Conservation (phyloP, 106 monocot genomes). For the Dioscorea alata region DNA sequence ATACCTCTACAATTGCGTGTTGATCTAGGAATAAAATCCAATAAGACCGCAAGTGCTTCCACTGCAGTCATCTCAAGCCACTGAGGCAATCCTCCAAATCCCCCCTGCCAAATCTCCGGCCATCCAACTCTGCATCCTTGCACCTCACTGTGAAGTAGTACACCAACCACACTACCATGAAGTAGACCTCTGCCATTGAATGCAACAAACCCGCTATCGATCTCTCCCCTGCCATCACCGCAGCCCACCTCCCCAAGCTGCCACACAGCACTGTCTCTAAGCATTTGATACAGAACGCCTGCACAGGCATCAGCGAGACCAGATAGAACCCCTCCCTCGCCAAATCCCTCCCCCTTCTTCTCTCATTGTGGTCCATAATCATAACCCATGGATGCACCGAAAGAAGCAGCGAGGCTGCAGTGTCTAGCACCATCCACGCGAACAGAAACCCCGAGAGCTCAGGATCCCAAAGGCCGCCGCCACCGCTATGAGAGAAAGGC, state of each 20-base stretch:
- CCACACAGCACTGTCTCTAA: conserved; percentile 51
- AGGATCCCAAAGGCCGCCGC: conserved; percentile 1
- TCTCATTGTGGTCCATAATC: conserved; percentile 28
- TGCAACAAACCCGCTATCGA: conserved; percentile 28
- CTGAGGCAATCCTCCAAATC: conserved; percentile 51
- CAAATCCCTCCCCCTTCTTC: conserved; percentile 37
- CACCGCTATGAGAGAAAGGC: conserved; percentile 44
- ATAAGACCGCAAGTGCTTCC: not conserved
- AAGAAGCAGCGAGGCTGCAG: conserved; percentile 27
- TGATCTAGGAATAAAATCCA: not conserved
- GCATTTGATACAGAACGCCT: conserved; percentile 39
- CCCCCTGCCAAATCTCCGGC: conserved; percentile 40
- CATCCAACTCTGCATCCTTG: conserved; percentile 37
- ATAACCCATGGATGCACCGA: conserved; percentile 53
- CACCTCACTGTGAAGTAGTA: conserved; percentile 44
- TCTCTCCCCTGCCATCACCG: conserved; percentile 33
- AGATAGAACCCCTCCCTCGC: conserved; percentile 47
- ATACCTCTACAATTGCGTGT: not conserved
- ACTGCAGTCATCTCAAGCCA: conserved; percentile 21
- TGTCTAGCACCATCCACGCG: conserved; percentile 50
- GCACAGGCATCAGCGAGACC: conserved; percentile 25
- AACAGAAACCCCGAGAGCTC: conserved; percentile 37
- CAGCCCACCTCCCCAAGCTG: conserved; percentile 25
- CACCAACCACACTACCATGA: conserved; percentile 73
- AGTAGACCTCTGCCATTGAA: conserved; percentile 57